Evolutionary conservation across 2,329 filamentous ascomycete species (phyloP).

Genomic region (Thelonectria blattea): DNA sequence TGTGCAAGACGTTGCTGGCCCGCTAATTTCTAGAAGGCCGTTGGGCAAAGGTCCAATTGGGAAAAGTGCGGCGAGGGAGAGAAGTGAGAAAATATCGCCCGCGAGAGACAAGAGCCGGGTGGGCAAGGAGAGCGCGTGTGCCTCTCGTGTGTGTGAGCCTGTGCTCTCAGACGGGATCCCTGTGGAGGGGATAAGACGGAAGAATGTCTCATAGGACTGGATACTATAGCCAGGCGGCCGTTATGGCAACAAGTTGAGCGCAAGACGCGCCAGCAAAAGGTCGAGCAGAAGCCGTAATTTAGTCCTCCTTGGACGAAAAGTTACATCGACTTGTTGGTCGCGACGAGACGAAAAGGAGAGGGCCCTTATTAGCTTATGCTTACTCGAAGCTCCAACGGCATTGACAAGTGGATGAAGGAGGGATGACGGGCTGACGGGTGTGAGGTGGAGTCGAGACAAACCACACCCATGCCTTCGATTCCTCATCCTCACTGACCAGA

Average conservation of each 20-base stretch:
- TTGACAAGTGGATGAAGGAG: conserved; percentile 24
- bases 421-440: conserved; percentile 30
- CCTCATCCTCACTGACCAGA: conserved; percentile 27
- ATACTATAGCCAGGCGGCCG: conserved; percentile 15
- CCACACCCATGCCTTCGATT: conserved; percentile 19
- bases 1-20: conserved; percentile 35
- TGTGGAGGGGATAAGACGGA: conserved; percentile 26
- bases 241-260: conserved; percentile 13
- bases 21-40: conserved; percentile 44
- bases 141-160: conserved; percentile 8
- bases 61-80: conserved; percentile 31
- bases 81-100: conserved; percentile 37
- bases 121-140: conserved; percentile 10
- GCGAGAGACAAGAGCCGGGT: conserved; percentile 34
- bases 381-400: conserved; percentile 36
- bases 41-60: conserved; percentile 36
- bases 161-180: conserved; percentile 13
- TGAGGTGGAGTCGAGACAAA: conserved; percentile 31
- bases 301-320: conserved; percentile 34
- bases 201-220: conserved; percentile 22
- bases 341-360: conserved; percentile 27
- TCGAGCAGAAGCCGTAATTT: conserved; percentile 26
- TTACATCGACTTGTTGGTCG: conserved; percentile 29
- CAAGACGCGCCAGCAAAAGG: conserved; percentile 8
- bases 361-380: conserved; percentile 36